Evolutionary conservation across 306 rosid genomes (phyloP).

Genomic region (Fagus crenata): DNA sequence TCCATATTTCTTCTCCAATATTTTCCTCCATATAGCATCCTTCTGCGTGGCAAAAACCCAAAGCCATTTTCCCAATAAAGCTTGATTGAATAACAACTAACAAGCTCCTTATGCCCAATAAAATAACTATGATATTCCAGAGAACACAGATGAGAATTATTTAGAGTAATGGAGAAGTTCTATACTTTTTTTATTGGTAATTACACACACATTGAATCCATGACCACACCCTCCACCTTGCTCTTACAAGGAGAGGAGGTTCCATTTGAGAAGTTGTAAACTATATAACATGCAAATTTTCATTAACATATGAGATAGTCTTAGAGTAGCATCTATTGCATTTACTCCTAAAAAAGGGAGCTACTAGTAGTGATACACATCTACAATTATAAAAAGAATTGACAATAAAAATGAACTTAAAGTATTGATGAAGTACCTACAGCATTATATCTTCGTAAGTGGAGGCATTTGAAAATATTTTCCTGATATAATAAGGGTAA

Average conservation of each 20-base stretch:
- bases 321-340: background rate
- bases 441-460: background rate
- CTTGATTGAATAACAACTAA: no score
- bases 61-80: no score
- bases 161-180: background rate
- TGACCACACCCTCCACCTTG: no score
- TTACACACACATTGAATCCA: no score
- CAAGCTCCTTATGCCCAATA: no score
- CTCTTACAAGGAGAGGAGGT: no score
- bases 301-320: background rate
- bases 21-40: no score
- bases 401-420: background rate
- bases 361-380: background rate
- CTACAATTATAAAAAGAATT: background rate
- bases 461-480: background rate
- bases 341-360: slow-evolving; percentile 3
- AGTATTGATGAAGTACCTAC: slow-evolving; percentile 3
- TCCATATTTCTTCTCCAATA: no score
- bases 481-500: background rate
- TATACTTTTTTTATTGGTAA: no score
- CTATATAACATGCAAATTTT: background rate
- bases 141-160: background rate
- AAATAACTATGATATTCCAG: no score
- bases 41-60: no score
- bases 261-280: background rate